Evolutionary conservation across 2,329 filamentous ascomycete genomes (phyloP).

Genomic region (Xylariaceae sp.): DNA sequence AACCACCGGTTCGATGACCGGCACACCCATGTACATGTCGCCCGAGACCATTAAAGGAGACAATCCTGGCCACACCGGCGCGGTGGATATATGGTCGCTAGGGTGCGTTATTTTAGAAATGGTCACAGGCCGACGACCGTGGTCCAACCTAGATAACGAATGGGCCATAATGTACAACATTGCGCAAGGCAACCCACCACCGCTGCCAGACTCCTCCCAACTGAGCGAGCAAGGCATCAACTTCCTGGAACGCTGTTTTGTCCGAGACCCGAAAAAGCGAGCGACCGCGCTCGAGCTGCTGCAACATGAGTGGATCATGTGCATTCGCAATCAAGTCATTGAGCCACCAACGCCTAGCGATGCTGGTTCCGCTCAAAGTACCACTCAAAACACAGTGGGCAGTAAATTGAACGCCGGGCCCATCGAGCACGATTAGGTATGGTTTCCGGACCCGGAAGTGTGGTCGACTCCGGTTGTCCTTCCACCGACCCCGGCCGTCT

Average conservation of each 20-base stretch:
- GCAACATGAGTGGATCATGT: constrained; percentile 86
- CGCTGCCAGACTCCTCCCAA: constrained; percentile 75
- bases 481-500: background rate
- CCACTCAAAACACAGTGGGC: constrained; percentile 31
- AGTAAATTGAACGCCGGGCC: constrained; percentile 26
- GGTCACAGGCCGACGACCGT: constrained; percentile 89
- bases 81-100: constrained; percentile 92
- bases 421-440: constrained; percentile 35
- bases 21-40: constrained; percentile 99
- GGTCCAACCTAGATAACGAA: constrained; percentile 95
- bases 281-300: constrained; percentile 82
- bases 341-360: constrained; percentile 60
- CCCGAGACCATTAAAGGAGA: constrained; percentile 96
- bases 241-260: constrained; percentile 82
- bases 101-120: constrained; percentile 97
- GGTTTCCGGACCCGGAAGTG: constrained; percentile 18
- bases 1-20: constrained; percentile 87
- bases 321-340: constrained; percentile 58
- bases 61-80: constrained; percentile 70
- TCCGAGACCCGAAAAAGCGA: constrained; percentile 71
- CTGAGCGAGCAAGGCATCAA: constrained; percentile 79
- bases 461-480: constrained; percentile 16
- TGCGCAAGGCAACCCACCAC: constrained; percentile 88
- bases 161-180: constrained; percentile 99
- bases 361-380: constrained; percentile 36